Percentiles rank a stretch among this genome's conserved stretches.
phyloP scores from a whole-genome alignment of 148 eudicot genomes.

The Bassia scoparia region DNA sequence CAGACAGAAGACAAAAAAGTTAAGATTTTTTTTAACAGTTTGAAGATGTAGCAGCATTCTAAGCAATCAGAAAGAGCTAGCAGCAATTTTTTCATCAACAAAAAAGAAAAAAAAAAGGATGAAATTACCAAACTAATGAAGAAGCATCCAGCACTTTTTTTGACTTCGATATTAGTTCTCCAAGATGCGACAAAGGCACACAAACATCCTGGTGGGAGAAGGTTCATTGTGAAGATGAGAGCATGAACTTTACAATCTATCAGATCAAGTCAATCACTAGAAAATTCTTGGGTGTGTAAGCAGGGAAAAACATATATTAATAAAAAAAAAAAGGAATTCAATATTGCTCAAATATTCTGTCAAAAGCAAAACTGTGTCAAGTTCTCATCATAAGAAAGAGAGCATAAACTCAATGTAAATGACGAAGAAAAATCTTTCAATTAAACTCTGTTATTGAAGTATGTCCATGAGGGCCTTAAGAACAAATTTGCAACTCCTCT shows the following conservation, averaged over 20 bases:
- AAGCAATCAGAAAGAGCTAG: neutral
- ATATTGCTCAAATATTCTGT: neutral
- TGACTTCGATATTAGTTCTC: constrained; percentile 82
- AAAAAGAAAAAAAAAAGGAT: neutral
- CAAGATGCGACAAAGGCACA: constrained; percentile 84
- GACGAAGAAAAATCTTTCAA: neutral
- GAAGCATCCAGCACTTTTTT: constrained; percentile 82
- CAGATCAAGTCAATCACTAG: neutral
- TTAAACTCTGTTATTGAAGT: neutral
- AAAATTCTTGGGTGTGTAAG: neutral
- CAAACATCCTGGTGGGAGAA: constrained; percentile 80
- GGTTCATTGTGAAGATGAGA: constrained; percentile 5
- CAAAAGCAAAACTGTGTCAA: no score
- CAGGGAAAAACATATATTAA: neutral
- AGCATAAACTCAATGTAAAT: neutral
- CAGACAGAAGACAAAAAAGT: neutral
- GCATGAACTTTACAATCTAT: neutral
- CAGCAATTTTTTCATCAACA: neutral
- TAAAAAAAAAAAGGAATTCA: neutral
- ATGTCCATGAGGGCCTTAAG: neutral
- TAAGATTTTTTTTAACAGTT: neutral
- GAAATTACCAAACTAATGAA: constrained; percentile 61
- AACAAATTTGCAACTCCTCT: neutral
- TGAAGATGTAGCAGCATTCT: neutral
- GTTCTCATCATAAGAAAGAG: neutral